phyloP scores from a whole-genome alignment of 305 asterid genomes.

The Lippia alba region DNA sequence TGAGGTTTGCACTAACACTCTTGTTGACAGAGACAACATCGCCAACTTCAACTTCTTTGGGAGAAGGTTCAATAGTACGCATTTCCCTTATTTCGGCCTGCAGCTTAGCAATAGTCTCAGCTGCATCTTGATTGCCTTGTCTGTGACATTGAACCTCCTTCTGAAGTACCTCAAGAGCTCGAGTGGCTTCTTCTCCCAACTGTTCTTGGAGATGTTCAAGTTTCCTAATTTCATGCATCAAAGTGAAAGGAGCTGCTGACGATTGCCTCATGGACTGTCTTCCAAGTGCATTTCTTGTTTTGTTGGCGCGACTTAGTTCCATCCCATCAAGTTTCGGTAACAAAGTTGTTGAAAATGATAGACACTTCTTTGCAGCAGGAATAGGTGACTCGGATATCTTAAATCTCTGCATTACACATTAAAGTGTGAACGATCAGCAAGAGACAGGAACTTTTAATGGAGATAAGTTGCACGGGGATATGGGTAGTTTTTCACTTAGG shows the following conservation, averaged over 20 bases:
- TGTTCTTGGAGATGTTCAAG: slow-evolving; percentile 98
- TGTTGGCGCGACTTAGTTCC: slow-evolving; percentile 47
- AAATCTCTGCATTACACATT: slow-evolving; percentile 45
- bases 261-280: slow-evolving; percentile 92
- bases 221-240: slow-evolving; percentile 93
- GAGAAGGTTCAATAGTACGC: slow-evolving; percentile 58
- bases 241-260: slow-evolving; percentile 85
- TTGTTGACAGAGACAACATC: slow-evolving; percentile 66
- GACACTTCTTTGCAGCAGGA: slow-evolving; percentile 80
- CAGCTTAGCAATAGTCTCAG: slow-evolving; percentile 91
- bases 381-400: slow-evolving; percentile 56
- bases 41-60: slow-evolving; percentile 64
- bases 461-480: background rate
- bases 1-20: slow-evolving; percentile 92
- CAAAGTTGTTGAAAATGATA: slow-evolving; percentile 78
- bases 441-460: too few species aligned
- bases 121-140: slow-evolving; percentile 96
- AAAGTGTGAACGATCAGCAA: too few species aligned
- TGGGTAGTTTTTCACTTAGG: background rate
- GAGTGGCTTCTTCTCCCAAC: slow-evolving; percentile 91
- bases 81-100: slow-evolving; percentile 92
- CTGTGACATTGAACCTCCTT: slow-evolving; percentile 96
- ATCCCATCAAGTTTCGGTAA: slow-evolving; percentile 65
- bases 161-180: slow-evolving; percentile 93
- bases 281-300: slow-evolving; percentile 60